phyloP scores from a whole-genome alignment of 2,329 filamentous ascomycete genomes.

The Gremmenia infestans region DNA sequence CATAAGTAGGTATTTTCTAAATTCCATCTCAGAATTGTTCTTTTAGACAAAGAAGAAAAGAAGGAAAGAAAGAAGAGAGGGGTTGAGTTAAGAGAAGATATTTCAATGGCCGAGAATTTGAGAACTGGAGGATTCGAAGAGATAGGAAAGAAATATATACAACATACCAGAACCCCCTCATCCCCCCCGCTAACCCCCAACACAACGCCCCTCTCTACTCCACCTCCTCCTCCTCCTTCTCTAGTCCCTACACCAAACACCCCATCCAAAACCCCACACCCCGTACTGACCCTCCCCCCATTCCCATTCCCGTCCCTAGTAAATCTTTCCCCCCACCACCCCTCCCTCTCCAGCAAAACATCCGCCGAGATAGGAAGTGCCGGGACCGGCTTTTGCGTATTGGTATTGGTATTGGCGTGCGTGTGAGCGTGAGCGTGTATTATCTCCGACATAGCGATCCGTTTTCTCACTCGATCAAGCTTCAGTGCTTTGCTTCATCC shows the following conservation, averaged over 20 bases:
- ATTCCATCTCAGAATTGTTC: background rate
- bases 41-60: too few species aligned
- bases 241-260: slow-evolving; percentile 22
- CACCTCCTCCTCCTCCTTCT: slow-evolving; percentile 10
- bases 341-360: slow-evolving; percentile 21
- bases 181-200: slow-evolving; percentile 26
- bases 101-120: too few species aligned
- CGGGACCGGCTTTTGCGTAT: too few species aligned
- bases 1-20: background rate
- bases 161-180: slow-evolving; percentile 27
- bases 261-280: slow-evolving; percentile 25
- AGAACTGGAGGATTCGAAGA: background rate
- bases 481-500: too few species aligned
- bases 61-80: slow-evolving; percentile 1
- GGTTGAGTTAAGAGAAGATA: background rate
- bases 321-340: slow-evolving; percentile 18
- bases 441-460: too few species aligned
- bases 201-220: slow-evolving; percentile 23
- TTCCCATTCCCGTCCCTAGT: background rate
- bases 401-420: too few species aligned
- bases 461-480: too few species aligned
- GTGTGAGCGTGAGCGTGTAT: too few species aligned
- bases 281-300: slow-evolving; percentile 18
- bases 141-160: background rate
- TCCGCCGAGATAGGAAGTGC: slow-evolving; percentile 23